phyloP scores from a whole-genome alignment of 2,329 filamentous ascomycete genomes.

The Colletotrichum neosansevieriae region DNA sequence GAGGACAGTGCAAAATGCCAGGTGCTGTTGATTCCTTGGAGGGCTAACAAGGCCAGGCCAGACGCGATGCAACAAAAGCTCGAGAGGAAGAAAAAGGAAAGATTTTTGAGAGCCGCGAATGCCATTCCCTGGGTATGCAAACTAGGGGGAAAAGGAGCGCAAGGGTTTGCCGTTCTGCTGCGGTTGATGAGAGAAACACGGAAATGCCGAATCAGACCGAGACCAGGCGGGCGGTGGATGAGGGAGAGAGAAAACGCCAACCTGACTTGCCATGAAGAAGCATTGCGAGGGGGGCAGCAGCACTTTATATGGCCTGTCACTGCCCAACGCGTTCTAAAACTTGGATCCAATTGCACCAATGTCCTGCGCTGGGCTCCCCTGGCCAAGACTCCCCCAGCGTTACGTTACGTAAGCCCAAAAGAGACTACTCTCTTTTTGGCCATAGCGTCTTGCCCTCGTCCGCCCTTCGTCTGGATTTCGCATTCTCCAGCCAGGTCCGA shows the following conservation, averaged over 20 bases:
- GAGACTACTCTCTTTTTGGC: background rate
- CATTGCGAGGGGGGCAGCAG: background rate
- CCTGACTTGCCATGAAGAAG: background rate
- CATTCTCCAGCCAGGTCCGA: constrained; percentile 14
- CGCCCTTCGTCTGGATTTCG: constrained; percentile 4
- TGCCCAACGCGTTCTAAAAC: constrained; percentile 1
- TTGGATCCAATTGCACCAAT: background rate
- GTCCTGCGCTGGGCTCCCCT: constrained; percentile 12
- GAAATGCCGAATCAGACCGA: background rate
- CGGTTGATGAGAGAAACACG: background rate
- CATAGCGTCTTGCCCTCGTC: background rate
- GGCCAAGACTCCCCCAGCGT: background rate
- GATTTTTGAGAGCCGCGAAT: background rate
- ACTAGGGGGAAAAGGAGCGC: background rate
- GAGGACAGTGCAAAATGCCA: background rate
- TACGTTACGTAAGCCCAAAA: constrained; percentile 28
- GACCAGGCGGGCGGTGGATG: background rate
- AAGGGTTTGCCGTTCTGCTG: background rate
- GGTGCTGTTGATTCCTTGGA: constrained; percentile 5
- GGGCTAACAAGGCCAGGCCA: background rate
- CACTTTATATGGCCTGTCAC: constrained; percentile 19
- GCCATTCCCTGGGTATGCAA: background rate
- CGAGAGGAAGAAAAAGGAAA: constrained; percentile 3
- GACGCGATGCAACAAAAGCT: background rate
- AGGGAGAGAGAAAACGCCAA: background rate